phyloP scores from a whole-genome alignment of 306 rosid species.

The Senna tora region DNA sequence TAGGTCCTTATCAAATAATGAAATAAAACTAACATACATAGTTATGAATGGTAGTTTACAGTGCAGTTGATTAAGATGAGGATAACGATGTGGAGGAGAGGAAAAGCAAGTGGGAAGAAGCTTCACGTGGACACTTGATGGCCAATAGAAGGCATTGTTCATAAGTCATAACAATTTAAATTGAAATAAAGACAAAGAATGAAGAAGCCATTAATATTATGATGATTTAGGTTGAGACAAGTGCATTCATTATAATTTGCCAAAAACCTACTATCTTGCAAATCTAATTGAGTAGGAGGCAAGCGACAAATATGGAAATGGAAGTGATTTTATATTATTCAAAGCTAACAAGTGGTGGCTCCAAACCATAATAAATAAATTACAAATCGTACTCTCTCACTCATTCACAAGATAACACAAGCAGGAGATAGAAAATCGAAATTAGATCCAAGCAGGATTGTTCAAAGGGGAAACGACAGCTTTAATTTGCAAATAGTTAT shows the following conservation, averaged over 20 bases:
- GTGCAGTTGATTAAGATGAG: not conserved
- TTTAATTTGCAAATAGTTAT: constrained; percentile 84
- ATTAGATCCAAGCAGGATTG: constrained; percentile 86
- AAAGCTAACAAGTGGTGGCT: not conserved
- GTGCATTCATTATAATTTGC: no score
- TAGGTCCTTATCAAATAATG: constrained; percentile 2
- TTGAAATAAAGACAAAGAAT: no score
- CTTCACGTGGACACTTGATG: no score
- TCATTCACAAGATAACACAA: not conserved
- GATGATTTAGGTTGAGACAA: no score
- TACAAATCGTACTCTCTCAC: not conserved
- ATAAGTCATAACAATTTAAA: no score
- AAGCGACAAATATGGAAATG: not conserved
- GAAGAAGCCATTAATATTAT: no score
- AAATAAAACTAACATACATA: not conserved
- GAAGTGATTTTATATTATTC: no score
- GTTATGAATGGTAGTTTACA: not conserved
- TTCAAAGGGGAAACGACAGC: constrained; percentile 78
- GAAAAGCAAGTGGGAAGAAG: not conserved
- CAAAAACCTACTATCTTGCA: no score
- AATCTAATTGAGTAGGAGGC: no score
- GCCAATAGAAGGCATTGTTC: no score
- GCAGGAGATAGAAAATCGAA: no score
- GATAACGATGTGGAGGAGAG: not conserved
- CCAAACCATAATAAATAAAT: not conserved